phyloP scores from a whole-genome alignment of 2,329 filamentous ascomycete species.

The Alternaria sp. region DNA sequence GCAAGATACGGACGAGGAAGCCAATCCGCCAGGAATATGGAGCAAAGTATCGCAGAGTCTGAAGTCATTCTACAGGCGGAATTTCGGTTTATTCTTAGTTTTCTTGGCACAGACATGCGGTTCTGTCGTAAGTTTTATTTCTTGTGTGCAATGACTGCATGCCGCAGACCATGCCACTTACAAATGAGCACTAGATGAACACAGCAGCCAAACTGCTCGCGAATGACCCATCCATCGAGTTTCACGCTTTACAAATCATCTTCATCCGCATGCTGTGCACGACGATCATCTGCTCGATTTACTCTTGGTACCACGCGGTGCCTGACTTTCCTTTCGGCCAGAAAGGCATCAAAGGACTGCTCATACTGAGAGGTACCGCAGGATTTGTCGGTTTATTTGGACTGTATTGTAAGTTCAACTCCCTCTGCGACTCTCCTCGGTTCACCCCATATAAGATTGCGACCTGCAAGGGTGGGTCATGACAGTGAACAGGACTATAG shows the following conservation, averaged over 20 bases:
- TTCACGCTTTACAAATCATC: constrained; percentile 63
- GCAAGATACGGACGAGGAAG: constrained; percentile 7
- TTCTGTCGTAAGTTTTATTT: constrained; percentile 18
- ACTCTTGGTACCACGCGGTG: constrained; percentile 70
- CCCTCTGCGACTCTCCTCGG: background rate
- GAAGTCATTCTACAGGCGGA: constrained; percentile 27
- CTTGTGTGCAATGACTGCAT: background rate
- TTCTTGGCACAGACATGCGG: constrained; percentile 49
- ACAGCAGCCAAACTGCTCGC: constrained; percentile 32
- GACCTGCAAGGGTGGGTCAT: background rate
- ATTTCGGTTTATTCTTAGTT: constrained; percentile 32
- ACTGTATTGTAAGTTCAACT: constrained; percentile 32
- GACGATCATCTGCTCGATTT: constrained; percentile 66
- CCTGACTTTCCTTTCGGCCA: constrained; percentile 33
- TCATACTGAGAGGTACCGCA: constrained; percentile 29
- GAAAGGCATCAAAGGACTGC: constrained; percentile 22
- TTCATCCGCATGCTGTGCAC: constrained; percentile 80
- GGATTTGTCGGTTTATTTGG: constrained; percentile 38
- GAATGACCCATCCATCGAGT: constrained; percentile 32
- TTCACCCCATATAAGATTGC: background rate
- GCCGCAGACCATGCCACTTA: background rate
- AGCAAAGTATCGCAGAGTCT: constrained; percentile 4
- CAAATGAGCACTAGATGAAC: constrained; percentile 26
- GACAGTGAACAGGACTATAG: background rate
- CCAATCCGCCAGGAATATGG: background rate